These are phyloP conservation scores for Gynochthodes officinalis DNA, from an alignment of 257 asterid genomes.

Conservation along the genomic window DNA sequence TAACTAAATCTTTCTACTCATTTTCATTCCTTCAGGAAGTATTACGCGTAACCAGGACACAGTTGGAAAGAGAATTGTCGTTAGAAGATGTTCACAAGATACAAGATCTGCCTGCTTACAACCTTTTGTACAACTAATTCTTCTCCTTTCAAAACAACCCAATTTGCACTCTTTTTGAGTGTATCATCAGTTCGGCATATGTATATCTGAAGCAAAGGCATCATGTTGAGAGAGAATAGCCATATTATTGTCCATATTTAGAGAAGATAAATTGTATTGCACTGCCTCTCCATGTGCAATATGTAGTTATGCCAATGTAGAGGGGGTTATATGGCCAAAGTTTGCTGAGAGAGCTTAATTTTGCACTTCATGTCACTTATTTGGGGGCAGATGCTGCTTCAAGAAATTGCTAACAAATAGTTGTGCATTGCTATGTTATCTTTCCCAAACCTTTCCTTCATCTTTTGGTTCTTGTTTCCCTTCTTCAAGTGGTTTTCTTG, in stretches of 20 bases:
- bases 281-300: neutral
- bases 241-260: neutral
- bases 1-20: neutral
- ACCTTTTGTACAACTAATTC: conserved; percentile 45
- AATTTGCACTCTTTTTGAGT: conserved; percentile 3
- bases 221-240: neutral
- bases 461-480: neutral
- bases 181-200: conserved; percentile 9
- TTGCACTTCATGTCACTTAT: neutral
- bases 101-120: conserved; percentile 85
- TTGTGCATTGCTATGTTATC: neutral
- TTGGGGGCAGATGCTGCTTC: conserved; percentile 7
- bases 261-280: neutral
- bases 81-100: conserved; percentile 73
- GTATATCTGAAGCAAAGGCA: neutral
- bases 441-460: neutral
- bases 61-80: conserved; percentile 84
- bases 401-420: neutral
- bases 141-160: neutral
- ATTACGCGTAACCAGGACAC: conserved; percentile 65
- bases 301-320: neutral
- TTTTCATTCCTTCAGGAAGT: conserved; percentile 54
- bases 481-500: neutral
- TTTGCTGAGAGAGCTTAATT: neutral
- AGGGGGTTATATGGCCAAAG: conserved; percentile 3